Base-by-base conservation (phyloP, 2,329 filamentous ascomycete genomes). In the Colletotrichum orchidophilum region DNA sequence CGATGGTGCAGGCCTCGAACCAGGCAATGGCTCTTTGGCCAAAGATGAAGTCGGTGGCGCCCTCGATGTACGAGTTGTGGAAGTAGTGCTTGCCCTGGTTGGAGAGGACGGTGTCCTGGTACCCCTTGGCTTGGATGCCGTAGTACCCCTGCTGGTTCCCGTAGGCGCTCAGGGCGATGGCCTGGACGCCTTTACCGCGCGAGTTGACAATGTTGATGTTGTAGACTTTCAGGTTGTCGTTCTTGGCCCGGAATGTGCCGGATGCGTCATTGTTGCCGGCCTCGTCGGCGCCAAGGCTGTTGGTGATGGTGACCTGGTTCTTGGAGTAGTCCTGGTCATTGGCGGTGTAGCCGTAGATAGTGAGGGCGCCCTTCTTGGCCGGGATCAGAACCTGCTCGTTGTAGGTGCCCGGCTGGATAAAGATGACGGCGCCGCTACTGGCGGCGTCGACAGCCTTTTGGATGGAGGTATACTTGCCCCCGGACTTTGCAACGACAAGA, bases 41-140 rank as follows among this genome's bases (percentile, higher is more conserved):
- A 73, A 90, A 91, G 76, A 90, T 88, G 79, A 88, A 90, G 77
- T 90, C 88, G 11, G 86, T 86, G 1, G 87, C 87, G 46, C 88
- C 88, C 72, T 86, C 82, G 73, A 90, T 88, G 74, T 86, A 85
- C 75, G 82, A 84, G 62, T 83, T 83, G 21, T 83, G 85, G 75
- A 88, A 90, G 59, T 90, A 76, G 72, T 90, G 87, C 53, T 83
- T 80, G 54, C 88, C 88, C 7, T 77, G 81, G 64, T 87, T 75
- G 13, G 84, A 81, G 2, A 87, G 79, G 55, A 87, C 75, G 1
- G 88, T 90, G 77, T 90, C 88, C 79, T 91, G 88, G 78, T 82
- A 90, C 26, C 88, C 87, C 59, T 61, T 63, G 54, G 80, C 82
- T 75, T 90, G 83, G 61, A 84, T 86, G 53, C 82, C 88, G 73